Conservation (phyloP, 768 basidiomycete genomes). For the Boletus bicolor region DNA sequence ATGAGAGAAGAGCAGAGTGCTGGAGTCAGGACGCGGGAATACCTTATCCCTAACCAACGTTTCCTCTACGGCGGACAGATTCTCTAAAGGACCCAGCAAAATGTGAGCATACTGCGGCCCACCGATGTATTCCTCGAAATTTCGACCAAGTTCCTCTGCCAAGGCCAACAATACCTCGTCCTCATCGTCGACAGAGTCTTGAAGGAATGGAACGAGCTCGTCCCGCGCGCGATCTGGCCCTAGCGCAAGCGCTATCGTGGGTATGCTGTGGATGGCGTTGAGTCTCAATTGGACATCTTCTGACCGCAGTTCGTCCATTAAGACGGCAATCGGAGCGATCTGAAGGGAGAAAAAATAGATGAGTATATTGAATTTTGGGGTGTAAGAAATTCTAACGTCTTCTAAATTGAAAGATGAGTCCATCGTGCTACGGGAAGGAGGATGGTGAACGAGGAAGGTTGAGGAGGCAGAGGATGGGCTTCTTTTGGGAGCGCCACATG, state of each 20-base stretch:
- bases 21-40: conserved; percentile 12
- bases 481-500: conserved; percentile 23
- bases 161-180: conserved; percentile 96
- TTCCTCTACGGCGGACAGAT: conserved; percentile 95
- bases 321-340: conserved; percentile 93
- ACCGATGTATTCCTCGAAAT: conserved; percentile 93
- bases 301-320: conserved; percentile 97
- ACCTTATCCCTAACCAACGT: conserved; percentile 98
- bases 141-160: conserved; percentile 90
- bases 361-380: conserved; percentile 13
- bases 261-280: conserved; percentile 95
- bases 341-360: conserved; percentile 29
- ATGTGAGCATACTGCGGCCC: conserved; percentile 85
- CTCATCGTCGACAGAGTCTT: conserved; percentile 99
- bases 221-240: conserved; percentile 93
- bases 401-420: conserved; percentile 63
- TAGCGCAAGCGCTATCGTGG: conserved; percentile 95
- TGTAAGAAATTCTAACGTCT: conserved; percentile 49
- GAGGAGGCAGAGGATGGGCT: neutral
- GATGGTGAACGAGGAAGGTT: neutral
- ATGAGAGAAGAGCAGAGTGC: neutral
- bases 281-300: conserved; percentile 96
- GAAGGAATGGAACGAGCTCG: conserved; percentile 94
- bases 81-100: conserved; percentile 88
- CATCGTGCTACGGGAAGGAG: conserved; percentile 42